Base-by-base conservation (phyloP, 768 basidiomycete species). In the Amanita rimosa region DNA sequence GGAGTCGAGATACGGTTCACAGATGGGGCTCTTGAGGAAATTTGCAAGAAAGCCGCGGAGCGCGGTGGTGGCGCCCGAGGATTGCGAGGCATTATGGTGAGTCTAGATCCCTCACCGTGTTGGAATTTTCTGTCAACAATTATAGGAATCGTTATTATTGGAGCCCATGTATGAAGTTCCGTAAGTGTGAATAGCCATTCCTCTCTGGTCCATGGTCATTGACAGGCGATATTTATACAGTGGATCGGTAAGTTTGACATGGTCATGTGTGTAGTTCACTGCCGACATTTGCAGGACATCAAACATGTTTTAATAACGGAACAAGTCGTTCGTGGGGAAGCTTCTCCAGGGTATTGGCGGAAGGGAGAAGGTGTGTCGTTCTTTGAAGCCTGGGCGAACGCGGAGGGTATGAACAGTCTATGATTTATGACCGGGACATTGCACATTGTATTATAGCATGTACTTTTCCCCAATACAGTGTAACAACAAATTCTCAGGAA, bases 91-190 rank as follows among this genome's bases (percentile, higher is more conserved):
- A 88, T 96, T 39, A 81, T 97, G 84, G 88, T 84, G 42, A 53
- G 70, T 59, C 38, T 27, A 40, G 26, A 26, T 35, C n/a, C 35
- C n/a, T 13, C 9, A 21, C 14, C 26, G 13, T n/a, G 33, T 26
- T 31, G 11, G 17, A 37, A 19, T 41, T 42, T 29, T 10, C 11
- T 49, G 40, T 45, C 39, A 35, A 53, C 42, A 14, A 35, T n/a
- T 31, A 6, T 56, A 90, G 87, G 94, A 96, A 66, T 62, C 73
- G 17, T 61, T 94, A 2, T 66, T 98, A 44, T 68, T 94, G 42
- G 91, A 97, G 43, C 73, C 90, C 0, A 96, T 96, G 93, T 95
- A 89, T 59, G 86, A 91, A 69, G 83, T 83, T 40, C 89, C 90
- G 83, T 87, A 64, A 78, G 84, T 79, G 11, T 33, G 41, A 33